Conservation (phyloP, 495 filamentous ascomycete genomes). For the Elaphomyces granulatus region DNA sequence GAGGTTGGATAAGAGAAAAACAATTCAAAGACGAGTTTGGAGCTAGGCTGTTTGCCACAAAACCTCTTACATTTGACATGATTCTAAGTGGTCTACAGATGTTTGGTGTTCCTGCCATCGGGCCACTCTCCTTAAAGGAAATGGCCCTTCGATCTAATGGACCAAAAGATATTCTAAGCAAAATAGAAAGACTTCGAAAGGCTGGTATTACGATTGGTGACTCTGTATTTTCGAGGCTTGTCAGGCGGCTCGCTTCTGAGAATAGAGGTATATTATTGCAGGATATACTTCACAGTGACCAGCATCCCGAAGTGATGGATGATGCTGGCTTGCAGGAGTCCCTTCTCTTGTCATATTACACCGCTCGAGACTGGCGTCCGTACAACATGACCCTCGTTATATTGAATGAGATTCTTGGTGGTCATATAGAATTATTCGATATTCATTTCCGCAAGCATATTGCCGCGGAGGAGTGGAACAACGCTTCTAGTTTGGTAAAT, state of each 20-base stretch:
- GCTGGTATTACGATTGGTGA: constrained; percentile 43
- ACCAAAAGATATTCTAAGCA: constrained; percentile 35
- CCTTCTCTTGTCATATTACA: constrained; percentile 37
- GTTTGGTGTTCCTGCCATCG: constrained; percentile 51
- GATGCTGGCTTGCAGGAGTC: constrained; percentile 43
- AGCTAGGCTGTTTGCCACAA: constrained; percentile 59
- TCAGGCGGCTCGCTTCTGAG: constrained; percentile 42
- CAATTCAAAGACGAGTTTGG: constrained; percentile 44
- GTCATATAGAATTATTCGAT: constrained; percentile 18
- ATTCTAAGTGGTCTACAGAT: constrained; percentile 48
- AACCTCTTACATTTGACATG: constrained; percentile 46
- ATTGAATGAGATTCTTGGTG: constrained; percentile 23
- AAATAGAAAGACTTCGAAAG: constrained; percentile 40
- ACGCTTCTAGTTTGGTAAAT: constrained; percentile 24
- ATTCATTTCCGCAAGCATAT: constrained; percentile 33
- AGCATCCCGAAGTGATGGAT: constrained; percentile 62
- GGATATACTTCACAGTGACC: constrained; percentile 49
- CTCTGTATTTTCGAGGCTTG: constrained; percentile 42
- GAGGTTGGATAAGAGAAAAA: constrained; percentile 12
- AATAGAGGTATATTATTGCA: constrained; percentile 41
- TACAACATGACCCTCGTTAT: constrained; percentile 40
- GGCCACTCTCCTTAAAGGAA: constrained; percentile 56
- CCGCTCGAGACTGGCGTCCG: constrained; percentile 33
- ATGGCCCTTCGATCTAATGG: constrained; percentile 47
- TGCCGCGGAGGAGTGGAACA: constrained; percentile 19